Conservation (phyloP, 2,329 filamentous ascomycete species). For the Elsinoe australis region DNA sequence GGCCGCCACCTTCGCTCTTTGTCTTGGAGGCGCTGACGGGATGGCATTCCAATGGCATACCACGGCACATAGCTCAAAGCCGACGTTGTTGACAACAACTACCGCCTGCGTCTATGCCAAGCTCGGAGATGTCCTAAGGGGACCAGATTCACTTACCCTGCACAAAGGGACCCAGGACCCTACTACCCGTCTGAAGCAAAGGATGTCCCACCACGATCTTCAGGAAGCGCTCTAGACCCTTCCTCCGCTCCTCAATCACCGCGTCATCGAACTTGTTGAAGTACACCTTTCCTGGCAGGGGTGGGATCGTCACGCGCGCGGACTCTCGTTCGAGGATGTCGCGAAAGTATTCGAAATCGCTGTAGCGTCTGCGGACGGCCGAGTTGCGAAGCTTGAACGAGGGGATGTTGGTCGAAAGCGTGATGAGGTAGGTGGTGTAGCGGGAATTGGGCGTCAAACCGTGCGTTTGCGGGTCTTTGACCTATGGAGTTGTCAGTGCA, state of each 20-base stretch:
- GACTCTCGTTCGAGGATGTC: conserved; percentile 95
- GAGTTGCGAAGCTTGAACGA: conserved; percentile 89
- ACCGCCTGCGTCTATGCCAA: background rate
- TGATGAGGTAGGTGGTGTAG: conserved; percentile 97
- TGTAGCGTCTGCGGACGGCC: conserved; percentile 86
- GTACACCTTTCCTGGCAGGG: conserved; percentile 92
- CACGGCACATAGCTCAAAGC: background rate
- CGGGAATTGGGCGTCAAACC: conserved; percentile 65
- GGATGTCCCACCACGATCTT: conserved; percentile 97
- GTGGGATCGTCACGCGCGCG: conserved; percentile 89
- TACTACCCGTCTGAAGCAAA: conserved; percentile 91
- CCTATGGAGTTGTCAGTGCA: conserved; percentile 45
- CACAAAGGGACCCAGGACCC: conserved; percentile 91
- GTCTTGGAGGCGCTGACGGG: background rate
- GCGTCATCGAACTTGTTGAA: conserved; percentile 97
- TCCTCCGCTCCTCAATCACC: conserved; percentile 88
- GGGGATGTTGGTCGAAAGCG: conserved; percentile 96
- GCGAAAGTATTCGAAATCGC: conserved; percentile 97
- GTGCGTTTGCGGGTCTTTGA: conserved; percentile 87
- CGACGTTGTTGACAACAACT: background rate
- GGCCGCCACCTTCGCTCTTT: background rate
- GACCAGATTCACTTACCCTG: conserved; percentile 64
- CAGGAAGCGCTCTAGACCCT: conserved; percentile 88
- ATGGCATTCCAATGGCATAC: background rate
- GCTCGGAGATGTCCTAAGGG: too few species aligned